Percentiles rank a stretch among this genome's conserved stretches.
Evolutionary conservation across 148 eudicot species (phyloP).

Genomic region (Rhododendron mucronatum): DNA sequence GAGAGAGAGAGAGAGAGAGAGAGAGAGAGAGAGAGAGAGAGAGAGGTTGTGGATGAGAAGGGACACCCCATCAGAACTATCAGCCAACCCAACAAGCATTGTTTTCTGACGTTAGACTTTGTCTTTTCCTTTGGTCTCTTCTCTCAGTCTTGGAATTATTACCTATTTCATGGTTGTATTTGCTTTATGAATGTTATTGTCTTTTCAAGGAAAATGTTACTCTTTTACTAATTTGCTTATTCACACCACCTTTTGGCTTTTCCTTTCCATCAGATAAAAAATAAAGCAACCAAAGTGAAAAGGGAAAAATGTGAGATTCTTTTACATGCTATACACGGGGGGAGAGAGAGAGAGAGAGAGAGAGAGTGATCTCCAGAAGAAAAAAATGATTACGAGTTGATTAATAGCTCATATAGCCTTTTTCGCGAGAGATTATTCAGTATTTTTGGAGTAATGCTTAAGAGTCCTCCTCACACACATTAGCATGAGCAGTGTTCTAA

Average conservation of each 20-base stretch:
- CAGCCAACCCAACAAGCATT: conserved; percentile 23
- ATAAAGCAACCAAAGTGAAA: conserved; percentile 6
- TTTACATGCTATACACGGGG: not conserved
- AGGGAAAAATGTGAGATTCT: not conserved
- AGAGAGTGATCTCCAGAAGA: not conserved
- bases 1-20: conserved; percentile 15
- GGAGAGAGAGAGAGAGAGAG: not conserved
- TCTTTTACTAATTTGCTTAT: not conserved
- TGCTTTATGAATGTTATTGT: conserved; percentile 7
- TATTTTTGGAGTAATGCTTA: no score
- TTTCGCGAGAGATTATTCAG: not conserved
- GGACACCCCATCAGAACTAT: conserved; percentile 22
- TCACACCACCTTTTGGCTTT: not conserved
- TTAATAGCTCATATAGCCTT: not conserved
- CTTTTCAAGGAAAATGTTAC: not conserved
- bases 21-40: conserved; percentile 19
- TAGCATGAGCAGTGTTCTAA: not conserved
- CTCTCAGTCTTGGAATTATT: conserved; percentile 12
- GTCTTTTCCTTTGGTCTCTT: conserved; percentile 47
- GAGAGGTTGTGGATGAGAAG: not conserved
- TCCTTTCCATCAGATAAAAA: not conserved
- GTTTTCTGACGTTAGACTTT: conserved; percentile 36
- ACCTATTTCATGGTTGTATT: conserved; percentile 13
- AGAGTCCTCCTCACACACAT: not conserved
- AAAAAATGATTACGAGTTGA: not conserved